Base-by-base conservation (phyloP, 2,329 filamentous ascomycete genomes). In the Chaetomiaceae sp. region DNA sequence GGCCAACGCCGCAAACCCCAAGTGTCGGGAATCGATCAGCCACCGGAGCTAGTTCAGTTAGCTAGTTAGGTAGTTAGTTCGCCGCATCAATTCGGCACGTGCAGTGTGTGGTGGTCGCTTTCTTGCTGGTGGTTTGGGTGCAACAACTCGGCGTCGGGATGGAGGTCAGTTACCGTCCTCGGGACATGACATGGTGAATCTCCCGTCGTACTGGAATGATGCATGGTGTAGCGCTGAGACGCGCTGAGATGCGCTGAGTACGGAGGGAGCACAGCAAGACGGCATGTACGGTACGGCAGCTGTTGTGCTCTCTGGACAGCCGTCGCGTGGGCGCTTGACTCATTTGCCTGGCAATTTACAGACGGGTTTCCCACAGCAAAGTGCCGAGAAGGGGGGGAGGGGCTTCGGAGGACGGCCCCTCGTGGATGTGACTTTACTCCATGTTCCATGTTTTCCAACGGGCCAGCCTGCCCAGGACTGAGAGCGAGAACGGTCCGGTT, bases 21-120 rank as follows among this genome's bases (percentile, higher is more conserved):
- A 38, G 23, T 34, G 37, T 38, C 45, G 50, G 41, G 46, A 53
- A 41, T 31, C 41, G 23, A 12, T 16, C 51, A 53, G 46, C 51
- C 46, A 50, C 47, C 31, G 45, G 42, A 19, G 46, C 46, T 45
- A 48, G 48, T n/a, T n/a, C n/a, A n/a, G n/a, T n/a, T n/a, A n/a
- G n/a, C n/a, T n/a, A n/a, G n/a, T n/a, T n/a, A n/a, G n/a, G n/a
- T n/a, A n/a, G n/a, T n/a, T n/a, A n/a, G n/a, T n/a, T n/a, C n/a
- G n/a, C 44, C 53, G 38, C n/a, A 41, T 49, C 37, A 21, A 42
- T 35, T 14, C 38, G 39, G 51, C 54, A 56, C 51, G 54, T 56
- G 54, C 48, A 2, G 41, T 9, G 9, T 20, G 17, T 3, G 38
- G 37, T 8, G 14, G 6, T 34, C 7, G 19, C 13, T 35, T 19